phyloP scores from a whole-genome alignment of 176 grass and related monocot species.

The Aegilops longissima region DNA sequence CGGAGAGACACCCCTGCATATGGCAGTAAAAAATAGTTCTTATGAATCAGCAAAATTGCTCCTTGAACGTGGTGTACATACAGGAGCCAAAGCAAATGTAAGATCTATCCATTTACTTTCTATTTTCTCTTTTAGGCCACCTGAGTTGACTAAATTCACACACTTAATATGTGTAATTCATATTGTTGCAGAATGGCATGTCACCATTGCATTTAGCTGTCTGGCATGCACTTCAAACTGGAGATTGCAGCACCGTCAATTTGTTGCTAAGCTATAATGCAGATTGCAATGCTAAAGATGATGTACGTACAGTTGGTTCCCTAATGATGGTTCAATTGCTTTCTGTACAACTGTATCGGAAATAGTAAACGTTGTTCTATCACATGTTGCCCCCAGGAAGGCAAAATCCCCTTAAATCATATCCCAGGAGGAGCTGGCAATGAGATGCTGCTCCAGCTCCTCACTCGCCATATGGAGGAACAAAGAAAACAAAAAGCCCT shows the following conservation, averaged over 20 bases:
- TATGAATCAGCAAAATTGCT: slow-evolving; percentile 74
- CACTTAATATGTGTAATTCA: slow-evolving; percentile 21
- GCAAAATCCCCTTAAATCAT: slow-evolving; percentile 77
- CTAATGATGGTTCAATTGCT: slow-evolving; percentile 37
- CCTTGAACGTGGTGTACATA: slow-evolving; percentile 65
- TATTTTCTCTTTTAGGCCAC: neutral
- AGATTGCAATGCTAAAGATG: slow-evolving; percentile 84
- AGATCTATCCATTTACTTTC: slow-evolving; percentile 21
- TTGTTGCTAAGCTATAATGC: slow-evolving; percentile 73
- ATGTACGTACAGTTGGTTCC: slow-evolving; percentile 62
- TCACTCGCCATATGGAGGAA: slow-evolving; percentile 64
- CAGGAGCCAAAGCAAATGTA: slow-evolving; percentile 90
- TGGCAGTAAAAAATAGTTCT: slow-evolving; percentile 90
- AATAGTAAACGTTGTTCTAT: slow-evolving; percentile 32
- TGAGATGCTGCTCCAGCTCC: slow-evolving; percentile 64
- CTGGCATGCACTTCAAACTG: slow-evolving; percentile 81
- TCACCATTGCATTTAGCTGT: slow-evolving; percentile 93
- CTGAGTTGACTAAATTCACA: neutral
- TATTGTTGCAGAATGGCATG: slow-evolving; percentile 91
- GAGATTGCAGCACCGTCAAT: slow-evolving; percentile 62
- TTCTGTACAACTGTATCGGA: slow-evolving; percentile 10
- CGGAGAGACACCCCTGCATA: slow-evolving; percentile 94
- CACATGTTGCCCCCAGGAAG: slow-evolving; percentile 58
- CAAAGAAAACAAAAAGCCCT: slow-evolving; percentile 80
- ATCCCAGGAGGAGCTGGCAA: slow-evolving; percentile 45